These are phyloP conservation scores for Phaeophleospora eucalypticola DNA, from an alignment of 2,329 filamentous ascomycete genomes.

Conservation along the genomic window DNA sequence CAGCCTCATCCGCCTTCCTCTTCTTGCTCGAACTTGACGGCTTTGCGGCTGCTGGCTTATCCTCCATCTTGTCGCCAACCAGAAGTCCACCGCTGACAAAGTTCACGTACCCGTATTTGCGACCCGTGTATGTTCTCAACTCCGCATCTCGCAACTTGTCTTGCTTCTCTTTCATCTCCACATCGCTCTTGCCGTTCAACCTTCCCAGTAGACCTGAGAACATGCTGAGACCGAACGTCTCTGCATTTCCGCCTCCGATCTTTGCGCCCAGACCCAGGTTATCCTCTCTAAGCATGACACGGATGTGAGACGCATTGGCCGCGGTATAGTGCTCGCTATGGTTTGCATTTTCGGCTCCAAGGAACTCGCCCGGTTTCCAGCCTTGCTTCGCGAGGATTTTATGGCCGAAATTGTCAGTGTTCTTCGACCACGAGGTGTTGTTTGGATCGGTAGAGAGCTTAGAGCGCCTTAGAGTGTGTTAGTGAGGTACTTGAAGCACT, in stretches of 20 bases:
- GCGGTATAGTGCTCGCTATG: conserved; percentile 74
- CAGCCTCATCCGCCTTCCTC: conserved; percentile 28
- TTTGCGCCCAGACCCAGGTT: conserved; percentile 84
- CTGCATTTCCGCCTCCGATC: conserved; percentile 61
- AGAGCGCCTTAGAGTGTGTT: conserved; percentile 20
- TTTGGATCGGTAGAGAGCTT: conserved; percentile 91
- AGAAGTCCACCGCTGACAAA: conserved; percentile 84
- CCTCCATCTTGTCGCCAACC: conserved; percentile 55
- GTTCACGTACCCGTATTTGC: conserved; percentile 73
- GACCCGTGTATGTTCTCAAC: conserved; percentile 67
- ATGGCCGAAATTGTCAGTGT: conserved; percentile 80
- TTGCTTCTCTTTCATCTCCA: conserved; percentile 66
- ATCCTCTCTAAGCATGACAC: conserved; percentile 82
- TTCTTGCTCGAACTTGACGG: conserved; percentile 23
- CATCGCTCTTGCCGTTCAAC: conserved; percentile 80
- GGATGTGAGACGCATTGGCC: conserved; percentile 80
- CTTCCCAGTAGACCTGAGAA: conserved; percentile 83
- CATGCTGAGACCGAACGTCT: conserved; percentile 78
- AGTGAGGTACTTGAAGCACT: too few relatives aligned
- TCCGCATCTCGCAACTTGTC: conserved; percentile 65
- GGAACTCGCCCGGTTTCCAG: conserved; percentile 79
- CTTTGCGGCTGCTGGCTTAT: conserved; percentile 38
- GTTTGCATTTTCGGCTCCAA: conserved; percentile 72
- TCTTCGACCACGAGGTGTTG: conserved; percentile 87
- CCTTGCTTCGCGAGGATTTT: conserved; percentile 83